Percentiles rank a stretch among this genome's conserved stretches.
Conservation (phyloP, 306 rosid genomes). For the Castanospermum australe region DNA sequence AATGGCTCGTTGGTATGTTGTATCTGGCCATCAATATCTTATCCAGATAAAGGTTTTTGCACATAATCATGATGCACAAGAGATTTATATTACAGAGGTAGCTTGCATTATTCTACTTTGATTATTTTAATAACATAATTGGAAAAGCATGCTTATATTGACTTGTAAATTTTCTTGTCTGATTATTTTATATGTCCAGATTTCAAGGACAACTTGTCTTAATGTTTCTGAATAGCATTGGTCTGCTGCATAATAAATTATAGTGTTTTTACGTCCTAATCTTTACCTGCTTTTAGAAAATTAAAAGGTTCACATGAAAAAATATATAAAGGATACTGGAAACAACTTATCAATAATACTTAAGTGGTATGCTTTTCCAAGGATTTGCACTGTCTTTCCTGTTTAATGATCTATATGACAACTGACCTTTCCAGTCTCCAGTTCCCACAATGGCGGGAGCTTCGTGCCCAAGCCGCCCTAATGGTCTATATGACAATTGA, state of each 20-base stretch:
- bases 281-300: not conserved
- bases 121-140: not conserved
- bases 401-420: not conserved
- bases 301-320: not conserved
- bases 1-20: slow-evolving; percentile 61
- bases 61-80: slow-evolving; percentile 64
- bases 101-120: slow-evolving; percentile 23
- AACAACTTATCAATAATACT: not conserved
- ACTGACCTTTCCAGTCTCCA: not conserved
- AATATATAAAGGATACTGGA: not conserved
- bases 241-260: not conserved
- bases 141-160: slow-evolving; percentile 20
- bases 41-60: slow-evolving; percentile 81
- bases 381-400: not conserved
- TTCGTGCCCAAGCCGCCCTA: not conserved
- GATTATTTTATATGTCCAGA: slow-evolving; percentile 1
- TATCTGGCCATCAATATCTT: slow-evolving; percentile 81
- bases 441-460: not conserved
- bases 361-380: not conserved
- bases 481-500: not conserved
- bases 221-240: slow-evolving; percentile 19
- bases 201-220: not conserved
- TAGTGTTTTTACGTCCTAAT: slow-evolving; percentile 12
- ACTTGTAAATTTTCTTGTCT: slow-evolving; percentile 13
- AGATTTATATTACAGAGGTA: slow-evolving; percentile 89